Percentiles rank a stretch among this genome's conserved stretches.
Conservation (phyloP, 1,284 basidiomycete species). For the Trametes versicolor region DNA sequence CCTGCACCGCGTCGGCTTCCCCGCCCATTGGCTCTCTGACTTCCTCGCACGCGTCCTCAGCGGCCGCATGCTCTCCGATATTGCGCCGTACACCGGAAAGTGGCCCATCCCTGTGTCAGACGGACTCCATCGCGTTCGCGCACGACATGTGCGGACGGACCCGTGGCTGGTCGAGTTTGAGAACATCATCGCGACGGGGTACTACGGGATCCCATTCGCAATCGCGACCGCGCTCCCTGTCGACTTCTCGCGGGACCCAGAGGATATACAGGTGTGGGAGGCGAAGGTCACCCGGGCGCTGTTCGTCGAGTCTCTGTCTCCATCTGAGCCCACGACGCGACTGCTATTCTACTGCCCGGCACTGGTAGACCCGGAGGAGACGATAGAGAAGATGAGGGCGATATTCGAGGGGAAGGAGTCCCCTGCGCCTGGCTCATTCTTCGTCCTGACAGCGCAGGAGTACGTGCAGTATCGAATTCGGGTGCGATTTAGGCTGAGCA, state of each 20-base stretch:
- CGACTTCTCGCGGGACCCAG: slow-evolving; percentile 35
- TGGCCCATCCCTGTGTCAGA: slow-evolving; percentile 47
- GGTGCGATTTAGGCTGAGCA: slow-evolving; percentile 44
- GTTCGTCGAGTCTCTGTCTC: background rate
- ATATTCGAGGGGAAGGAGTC: slow-evolving; percentile 20
- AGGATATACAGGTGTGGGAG: slow-evolving; percentile 46
- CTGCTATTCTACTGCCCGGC: slow-evolving; percentile 38
- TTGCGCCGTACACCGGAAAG: slow-evolving; percentile 39
- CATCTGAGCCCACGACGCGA: slow-evolving; percentile 28
- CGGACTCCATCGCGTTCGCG: slow-evolving; percentile 27
- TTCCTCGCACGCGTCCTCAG: slow-evolving; percentile 44
- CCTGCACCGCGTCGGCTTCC: slow-evolving; percentile 48
- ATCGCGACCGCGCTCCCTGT: slow-evolving; percentile 35
- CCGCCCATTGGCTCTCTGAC: slow-evolving; percentile 49
- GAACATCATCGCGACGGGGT: slow-evolving; percentile 41
- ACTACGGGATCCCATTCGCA: slow-evolving; percentile 45
- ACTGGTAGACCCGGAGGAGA: slow-evolving; percentile 10
- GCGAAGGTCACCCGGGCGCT: slow-evolving; percentile 29
- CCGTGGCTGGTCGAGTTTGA: slow-evolving; percentile 48
- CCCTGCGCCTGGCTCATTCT: slow-evolving; percentile 34
- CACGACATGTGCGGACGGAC: slow-evolving; percentile 42
- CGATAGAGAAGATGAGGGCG: slow-evolving; percentile 11
- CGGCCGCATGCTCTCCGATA: slow-evolving; percentile 41
- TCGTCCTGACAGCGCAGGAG: slow-evolving; percentile 35
- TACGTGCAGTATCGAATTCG: slow-evolving; percentile 30